Evolutionary conservation across 768 basidiomycete genomes (phyloP).

Genomic region (Boletus tomentosulus): DNA sequence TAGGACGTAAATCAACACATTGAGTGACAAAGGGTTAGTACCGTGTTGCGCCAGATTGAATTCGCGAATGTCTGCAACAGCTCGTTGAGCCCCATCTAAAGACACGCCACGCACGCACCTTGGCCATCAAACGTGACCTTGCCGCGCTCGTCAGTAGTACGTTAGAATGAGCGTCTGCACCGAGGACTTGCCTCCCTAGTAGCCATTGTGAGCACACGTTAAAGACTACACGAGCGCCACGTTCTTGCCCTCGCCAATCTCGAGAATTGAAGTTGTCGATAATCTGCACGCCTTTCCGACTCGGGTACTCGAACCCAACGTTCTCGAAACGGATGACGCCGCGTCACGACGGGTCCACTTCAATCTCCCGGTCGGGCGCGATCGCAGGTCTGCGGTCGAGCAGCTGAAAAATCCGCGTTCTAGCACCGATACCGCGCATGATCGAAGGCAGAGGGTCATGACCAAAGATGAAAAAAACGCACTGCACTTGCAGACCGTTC

Average conservation of each 20-base stretch:
- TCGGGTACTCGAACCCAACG: conserved; percentile 87
- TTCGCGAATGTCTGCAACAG: conserved; percentile 69
- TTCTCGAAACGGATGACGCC: conserved; percentile 79
- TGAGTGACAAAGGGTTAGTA: conserved; percentile 47
- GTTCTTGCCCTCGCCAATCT: conserved; percentile 79
- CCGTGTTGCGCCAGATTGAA: conserved; percentile 86
- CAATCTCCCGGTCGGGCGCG: conserved; percentile 55
- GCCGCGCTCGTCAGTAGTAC: conserved; percentile 81
- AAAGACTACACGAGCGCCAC: conserved; percentile 85
- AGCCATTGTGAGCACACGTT: conserved; percentile 48
- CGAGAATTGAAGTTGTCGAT: conserved; percentile 76
- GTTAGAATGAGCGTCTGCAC: conserved; percentile 81
- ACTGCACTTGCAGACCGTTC: conserved; percentile 69
- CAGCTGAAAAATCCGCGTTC: conserved; percentile 89
- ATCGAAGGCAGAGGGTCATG: no score
- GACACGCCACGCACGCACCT: conserved; percentile 42
- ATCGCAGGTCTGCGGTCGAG: conserved; percentile 78
- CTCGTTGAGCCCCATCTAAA: background rate
- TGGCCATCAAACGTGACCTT: conserved; percentile 82
- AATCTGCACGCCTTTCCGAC: conserved; percentile 73
- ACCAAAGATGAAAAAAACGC: conserved; percentile 10
- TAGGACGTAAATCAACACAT: background rate
- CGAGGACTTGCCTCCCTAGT: conserved; percentile 80
- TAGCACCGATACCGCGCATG: conserved; percentile 96
- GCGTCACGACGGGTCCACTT: conserved; percentile 50